Base-by-base conservation (phyloP, 1,284 basidiomycete species). In the Mrakiaceae sp. region DNA sequence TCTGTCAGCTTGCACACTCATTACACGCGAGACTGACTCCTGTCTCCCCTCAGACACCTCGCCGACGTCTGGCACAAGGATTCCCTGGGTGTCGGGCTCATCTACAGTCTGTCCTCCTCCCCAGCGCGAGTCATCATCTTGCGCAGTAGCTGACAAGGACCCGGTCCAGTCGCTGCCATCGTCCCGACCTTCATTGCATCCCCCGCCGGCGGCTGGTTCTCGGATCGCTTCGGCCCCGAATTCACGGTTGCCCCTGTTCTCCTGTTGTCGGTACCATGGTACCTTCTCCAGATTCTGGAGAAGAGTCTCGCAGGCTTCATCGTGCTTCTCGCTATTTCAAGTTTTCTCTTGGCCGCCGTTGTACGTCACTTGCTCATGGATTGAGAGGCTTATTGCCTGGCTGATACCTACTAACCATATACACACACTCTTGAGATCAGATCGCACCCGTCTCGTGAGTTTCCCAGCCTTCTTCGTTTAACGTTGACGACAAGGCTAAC, bases 221-320 rank as follows among this genome's bases (percentile, higher is more conserved):
- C 82, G 0, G 88, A 90, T 73, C 79, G 77, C 63, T 73, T 76
- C n/a, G 87, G 87, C 4, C 68, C 84, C 0, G 83, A 84, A 68
- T 83, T 79, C 75, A 77, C 86, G 56, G 80, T 81, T 1, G 66
- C 79, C 42, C 69, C 79, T 3, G 81, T 78, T 56, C 71, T 88
- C 12, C 3, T 83, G 3, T 71, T 86, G 3, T 73, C 82, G 2
- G 66, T 87, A 5, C 87, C 87, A 0, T 90, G 86, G 84, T 84
- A 83, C 77, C 76, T 80, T 5, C 71, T 87, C 5, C 70, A 88
- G 70, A 79, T 81, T 42, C 74, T 89, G 9, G 74, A 79, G 56
- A 70, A 71, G 2, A 78, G 78, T 3, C 75, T 90, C 2, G 78
- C 81, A 1, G 72, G 85, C 8, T 89, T 90, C 71, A 78, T 88